Base-by-base conservation (phyloP, 225 moss, liverwort and hornwort species). In the Pseudisothecium myosuroides region DNA sequence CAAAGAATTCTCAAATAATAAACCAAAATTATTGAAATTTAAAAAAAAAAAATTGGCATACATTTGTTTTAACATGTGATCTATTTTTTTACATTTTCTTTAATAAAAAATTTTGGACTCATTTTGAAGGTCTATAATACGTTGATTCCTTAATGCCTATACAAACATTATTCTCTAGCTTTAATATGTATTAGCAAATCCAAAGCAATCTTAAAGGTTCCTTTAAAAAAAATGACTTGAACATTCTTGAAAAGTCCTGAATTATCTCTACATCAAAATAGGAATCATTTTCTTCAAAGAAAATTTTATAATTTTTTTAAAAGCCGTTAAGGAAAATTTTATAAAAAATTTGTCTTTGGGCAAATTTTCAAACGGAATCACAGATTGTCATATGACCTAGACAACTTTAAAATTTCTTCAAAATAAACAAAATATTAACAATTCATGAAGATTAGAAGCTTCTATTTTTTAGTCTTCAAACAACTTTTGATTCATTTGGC, bases 1-100 rank as follows among this genome's bases (percentile, higher is more conserved):
- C 88, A 93, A 91, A 88, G 91, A 87, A 26, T 94, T 92, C 45
- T 82, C 82, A 27, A 92, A 92, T n/a, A 87, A 87, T 92, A 69
- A 88, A 76, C 31, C 3, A 39, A 3, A 78, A 58, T 24, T 49
- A 45, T 69, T n/a, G 37, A 27, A 31, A 28, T 29, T 76, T 29
- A n/a, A n/a, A n/a, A n/a, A n/a, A n/a, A n/a, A n/a, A 69, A 17
- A 80, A 11, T 69, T 4, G 8, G 26, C 22, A 5, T 68, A 27
- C 0, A 68, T 68, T 68, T 66, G 6, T 37, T n/a, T 68, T 37
- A 15, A 20, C 17, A 37, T 37, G 13, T 23, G 12, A 4, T 67
- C 20, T n/a, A 13, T 22, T n/a, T 22, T 37, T 11, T 37, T 19
- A 37, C n/a, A 67, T 67, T 67, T 37, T 67, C 2, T 3, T 67